phyloP scores from a whole-genome alignment of 345 rosid species.

The Eucalyptus pauciflora region DNA sequence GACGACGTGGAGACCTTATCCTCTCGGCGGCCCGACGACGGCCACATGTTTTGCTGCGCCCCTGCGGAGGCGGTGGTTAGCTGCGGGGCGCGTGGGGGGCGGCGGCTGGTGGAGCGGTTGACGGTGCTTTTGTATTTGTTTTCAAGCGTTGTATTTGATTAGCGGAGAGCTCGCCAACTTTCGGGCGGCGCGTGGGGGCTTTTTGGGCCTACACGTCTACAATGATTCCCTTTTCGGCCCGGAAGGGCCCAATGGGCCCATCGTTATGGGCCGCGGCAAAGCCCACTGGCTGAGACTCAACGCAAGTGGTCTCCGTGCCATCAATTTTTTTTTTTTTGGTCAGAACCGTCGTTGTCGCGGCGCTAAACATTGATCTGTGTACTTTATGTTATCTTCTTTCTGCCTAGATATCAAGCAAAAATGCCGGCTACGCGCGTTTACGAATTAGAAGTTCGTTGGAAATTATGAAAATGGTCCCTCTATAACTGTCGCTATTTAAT shows the following conservation, averaged over 20 bases:
- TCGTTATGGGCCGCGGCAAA: not conserved
- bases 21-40: not conserved
- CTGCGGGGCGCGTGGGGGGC: not conserved
- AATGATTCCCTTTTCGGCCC: fast-evolving
- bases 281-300: not conserved
- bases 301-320: too few relatives aligned
- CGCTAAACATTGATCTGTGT: not conserved
- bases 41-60: not conserved
- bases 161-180: not conserved
- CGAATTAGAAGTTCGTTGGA: not conserved
- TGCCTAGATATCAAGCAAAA: not conserved
- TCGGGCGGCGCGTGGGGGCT: not conserved
- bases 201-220: not conserved
- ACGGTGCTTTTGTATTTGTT: too few relatives aligned
- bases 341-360: not conserved
- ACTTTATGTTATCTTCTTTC: not conserved
- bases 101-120: not conserved
- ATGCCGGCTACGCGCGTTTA: not conserved
- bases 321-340: too few relatives aligned
- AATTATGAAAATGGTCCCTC: not conserved
- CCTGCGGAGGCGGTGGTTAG: not conserved
- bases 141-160: not conserved
- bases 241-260: not conserved
- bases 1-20: not conserved
- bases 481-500: not conserved